These are phyloP conservation scores for Datura wrightii DNA, from an alignment of 257 asterid genomes.

Conservation along the genomic window DNA sequence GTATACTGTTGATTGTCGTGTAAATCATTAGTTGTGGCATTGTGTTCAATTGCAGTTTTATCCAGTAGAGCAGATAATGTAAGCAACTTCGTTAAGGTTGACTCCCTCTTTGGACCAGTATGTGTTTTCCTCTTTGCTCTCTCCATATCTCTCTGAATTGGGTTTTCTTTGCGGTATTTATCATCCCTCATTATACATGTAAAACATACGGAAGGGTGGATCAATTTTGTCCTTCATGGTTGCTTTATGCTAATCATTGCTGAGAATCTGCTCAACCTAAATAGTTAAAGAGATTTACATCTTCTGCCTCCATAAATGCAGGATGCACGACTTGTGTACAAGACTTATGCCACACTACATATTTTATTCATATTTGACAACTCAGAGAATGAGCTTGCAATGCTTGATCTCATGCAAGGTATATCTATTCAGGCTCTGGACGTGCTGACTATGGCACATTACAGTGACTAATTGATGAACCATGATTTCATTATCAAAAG, in stretches of 20 bases:
- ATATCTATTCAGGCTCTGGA: conserved; percentile 2
- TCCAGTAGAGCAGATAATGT: conserved; percentile 84
- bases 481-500: not conserved
- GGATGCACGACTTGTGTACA: conserved; percentile 87
- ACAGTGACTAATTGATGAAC: not conserved
- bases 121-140: conserved; percentile 22
- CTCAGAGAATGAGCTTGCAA: conserved; percentile 92
- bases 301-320: conserved; percentile 39
- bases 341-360: conserved; percentile 86
- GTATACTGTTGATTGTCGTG: not conserved
- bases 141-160: conserved; percentile 10
- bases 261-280: not conserved
- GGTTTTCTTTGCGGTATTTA: not conserved
- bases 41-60: conserved; percentile 57
- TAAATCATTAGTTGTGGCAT: not conserved
- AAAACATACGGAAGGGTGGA: not conserved
- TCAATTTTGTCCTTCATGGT: not conserved
- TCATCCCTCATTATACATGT: not conserved
- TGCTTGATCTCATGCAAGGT: conserved; percentile 99
- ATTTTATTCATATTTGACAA: conserved; percentile 79
- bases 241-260: not conserved
- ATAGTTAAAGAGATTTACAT: not conserved
- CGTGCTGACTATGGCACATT: not conserved
- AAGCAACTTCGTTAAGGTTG: conserved; percentile 84
- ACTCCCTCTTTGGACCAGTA: conserved; percentile 82